phyloP scores from a whole-genome alignment of 768 basidiomycete species.

The Baorangia bicolor region DNA sequence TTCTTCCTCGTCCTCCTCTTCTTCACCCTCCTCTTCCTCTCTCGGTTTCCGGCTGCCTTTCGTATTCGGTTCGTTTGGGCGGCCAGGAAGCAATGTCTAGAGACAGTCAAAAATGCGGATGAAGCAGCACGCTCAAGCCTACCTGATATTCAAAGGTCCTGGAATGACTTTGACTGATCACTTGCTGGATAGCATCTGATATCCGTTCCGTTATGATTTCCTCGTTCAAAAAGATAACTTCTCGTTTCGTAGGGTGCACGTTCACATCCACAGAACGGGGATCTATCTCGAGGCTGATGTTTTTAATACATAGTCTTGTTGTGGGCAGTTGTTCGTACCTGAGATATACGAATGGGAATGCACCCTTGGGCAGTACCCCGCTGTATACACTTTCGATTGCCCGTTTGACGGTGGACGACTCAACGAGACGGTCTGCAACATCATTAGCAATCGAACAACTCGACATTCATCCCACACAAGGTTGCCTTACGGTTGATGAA shows the following conservation, averaged over 20 bases:
- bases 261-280: constrained; percentile 93
- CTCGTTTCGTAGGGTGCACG: constrained; percentile 96
- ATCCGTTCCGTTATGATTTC: constrained; percentile 80
- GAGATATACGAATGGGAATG: constrained; percentile 89
- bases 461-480: not conserved
- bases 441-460: not conserved
- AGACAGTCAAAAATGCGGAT: not conserved
- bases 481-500: constrained; percentile 88
- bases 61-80: constrained; percentile 34
- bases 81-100: constrained; percentile 63
- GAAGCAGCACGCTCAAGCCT: not conserved
- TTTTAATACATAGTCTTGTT: not conserved
- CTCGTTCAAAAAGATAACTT: constrained; percentile 93
- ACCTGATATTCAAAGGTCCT: constrained; percentile 75
- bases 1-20: constrained; percentile 33
- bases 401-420: constrained; percentile 81
- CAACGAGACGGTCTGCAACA: constrained; percentile 81
- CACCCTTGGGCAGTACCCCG: constrained; percentile 83
- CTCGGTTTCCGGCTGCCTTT: constrained; percentile 34
- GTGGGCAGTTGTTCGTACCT: constrained; percentile 50
- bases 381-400: constrained; percentile 86
- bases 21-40: constrained; percentile 37
- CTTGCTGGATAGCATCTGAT: constrained; percentile 68
- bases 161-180: constrained; percentile 65
- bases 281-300: constrained; percentile 70